Percentiles rank a stretch among this genome's conserved stretches.
Evolutionary conservation across 2,329 filamentous ascomycete genomes (phyloP).

Genomic region (Penicillium sp.): DNA sequence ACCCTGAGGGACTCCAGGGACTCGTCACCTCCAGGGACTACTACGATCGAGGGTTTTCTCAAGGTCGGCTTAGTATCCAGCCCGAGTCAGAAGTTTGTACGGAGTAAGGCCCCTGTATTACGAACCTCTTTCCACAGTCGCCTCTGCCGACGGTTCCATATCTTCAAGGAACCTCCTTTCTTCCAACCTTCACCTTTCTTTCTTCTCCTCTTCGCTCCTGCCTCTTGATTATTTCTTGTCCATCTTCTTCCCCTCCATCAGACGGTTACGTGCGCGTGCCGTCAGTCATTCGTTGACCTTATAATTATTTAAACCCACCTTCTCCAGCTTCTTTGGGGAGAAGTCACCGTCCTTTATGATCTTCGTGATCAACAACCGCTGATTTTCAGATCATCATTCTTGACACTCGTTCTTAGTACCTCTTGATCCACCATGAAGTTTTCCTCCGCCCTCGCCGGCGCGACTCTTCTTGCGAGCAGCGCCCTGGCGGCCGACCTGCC

Average conservation of each 20-base stretch:
- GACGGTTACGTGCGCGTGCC: constrained; percentile 25
- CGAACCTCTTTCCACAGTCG: background rate
- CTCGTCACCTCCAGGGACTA: background rate
- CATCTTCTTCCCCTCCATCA: constrained; percentile 12
- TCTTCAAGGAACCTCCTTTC: constrained; percentile 10
- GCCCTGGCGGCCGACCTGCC: constrained; percentile 58
- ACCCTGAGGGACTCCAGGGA: constrained; percentile 5
- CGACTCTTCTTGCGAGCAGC: constrained; percentile 55
- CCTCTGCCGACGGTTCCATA: constrained; percentile 1
- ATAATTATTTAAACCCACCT: constrained; percentile 6
- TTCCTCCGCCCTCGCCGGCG: constrained; percentile 55
- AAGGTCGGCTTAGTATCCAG: background rate
- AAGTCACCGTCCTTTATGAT: constrained; percentile 19
- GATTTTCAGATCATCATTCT: constrained; percentile 11
- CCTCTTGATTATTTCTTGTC: constrained; percentile 12
- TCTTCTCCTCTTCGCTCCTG: constrained; percentile 19
- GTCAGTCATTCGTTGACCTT: constrained; percentile 31
- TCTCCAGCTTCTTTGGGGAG: constrained; percentile 14
- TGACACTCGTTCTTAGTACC: constrained; percentile 15
- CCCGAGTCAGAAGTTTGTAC: background rate
- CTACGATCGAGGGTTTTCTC: background rate
- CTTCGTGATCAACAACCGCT: constrained; percentile 22
- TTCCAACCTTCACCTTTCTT: constrained; percentile 20
- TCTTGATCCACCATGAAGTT: constrained; percentile 57
- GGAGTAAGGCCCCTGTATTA: background rate